Evolutionary conservation across 257 asterid genomes (phyloP).

Genomic region (Osmanthus fragrans): DNA sequence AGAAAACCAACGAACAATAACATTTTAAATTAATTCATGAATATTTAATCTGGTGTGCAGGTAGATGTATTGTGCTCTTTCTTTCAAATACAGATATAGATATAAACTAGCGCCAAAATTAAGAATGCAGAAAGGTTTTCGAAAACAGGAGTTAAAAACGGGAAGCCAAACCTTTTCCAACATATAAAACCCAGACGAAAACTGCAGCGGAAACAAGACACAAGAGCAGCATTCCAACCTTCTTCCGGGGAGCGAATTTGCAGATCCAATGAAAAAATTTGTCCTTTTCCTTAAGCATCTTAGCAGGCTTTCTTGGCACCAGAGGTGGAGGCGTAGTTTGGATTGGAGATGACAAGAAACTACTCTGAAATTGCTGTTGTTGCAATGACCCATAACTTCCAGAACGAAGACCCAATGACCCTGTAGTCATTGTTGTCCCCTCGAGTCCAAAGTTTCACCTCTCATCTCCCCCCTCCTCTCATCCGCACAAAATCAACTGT

Average conservation of each 20-base stretch:
- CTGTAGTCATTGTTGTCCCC: slow-evolving; percentile 77
- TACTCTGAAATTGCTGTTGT: slow-evolving; percentile 56
- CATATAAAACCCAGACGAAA: slow-evolving; percentile 68
- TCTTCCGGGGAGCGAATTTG: slow-evolving; percentile 82
- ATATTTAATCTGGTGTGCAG: background rate
- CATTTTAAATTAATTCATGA: background rate
- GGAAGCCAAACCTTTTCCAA: slow-evolving; percentile 70
- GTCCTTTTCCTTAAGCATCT: slow-evolving; percentile 89
- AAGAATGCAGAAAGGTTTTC: background rate
- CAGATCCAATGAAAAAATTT: slow-evolving; percentile 69
- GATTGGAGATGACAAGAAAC: slow-evolving; percentile 44
- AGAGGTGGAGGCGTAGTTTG: slow-evolving; percentile 71
- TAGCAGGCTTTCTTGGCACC: slow-evolving; percentile 57
- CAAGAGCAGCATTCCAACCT: slow-evolving; percentile 86
- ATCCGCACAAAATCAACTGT: background rate
- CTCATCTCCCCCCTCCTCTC: slow-evolving; percentile 43
- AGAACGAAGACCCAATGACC: slow-evolving; percentile 97
- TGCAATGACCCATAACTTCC: slow-evolving; percentile 97
- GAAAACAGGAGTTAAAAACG: slow-evolving; percentile 1
- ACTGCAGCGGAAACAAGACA: slow-evolving; percentile 69
- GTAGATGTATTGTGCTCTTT: background rate
- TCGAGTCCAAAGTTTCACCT: slow-evolving; percentile 40
- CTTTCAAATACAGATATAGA: background rate
- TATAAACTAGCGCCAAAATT: background rate
- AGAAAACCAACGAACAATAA: background rate